These are phyloP conservation scores for Dothistroma pini DNA, from an alignment of 2,329 filamentous ascomycete species.

Conservation along the genomic window DNA sequence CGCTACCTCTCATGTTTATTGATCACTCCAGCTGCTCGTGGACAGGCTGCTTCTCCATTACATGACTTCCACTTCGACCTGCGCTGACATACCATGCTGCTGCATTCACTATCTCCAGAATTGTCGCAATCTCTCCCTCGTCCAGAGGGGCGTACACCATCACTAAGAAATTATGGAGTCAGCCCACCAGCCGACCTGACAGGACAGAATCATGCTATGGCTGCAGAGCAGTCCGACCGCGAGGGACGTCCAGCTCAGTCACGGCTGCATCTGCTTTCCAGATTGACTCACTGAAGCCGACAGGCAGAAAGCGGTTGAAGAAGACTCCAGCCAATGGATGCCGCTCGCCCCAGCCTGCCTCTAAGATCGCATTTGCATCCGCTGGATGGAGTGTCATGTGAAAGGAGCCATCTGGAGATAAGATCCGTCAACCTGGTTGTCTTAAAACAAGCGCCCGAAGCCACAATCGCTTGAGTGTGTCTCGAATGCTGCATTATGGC, in stretches of 20 bases:
- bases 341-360: constrained; percentile 73
- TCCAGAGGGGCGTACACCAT: constrained; percentile 78
- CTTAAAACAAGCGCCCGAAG: too few relatives aligned
- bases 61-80: neutral
- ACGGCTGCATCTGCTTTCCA: too few relatives aligned
- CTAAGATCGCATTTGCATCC: constrained; percentile 68
- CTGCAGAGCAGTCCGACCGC: too few relatives aligned
- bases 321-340: constrained; percentile 64
- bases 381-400: constrained; percentile 77
- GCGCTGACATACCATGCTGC: constrained; percentile 63
- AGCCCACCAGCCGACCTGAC: too few relatives aligned
- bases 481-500: too few relatives aligned
- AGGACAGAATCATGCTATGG: too few relatives aligned
- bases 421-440: too few relatives aligned
- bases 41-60: neutral
- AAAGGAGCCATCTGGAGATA: constrained; percentile 53
- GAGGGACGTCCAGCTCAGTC: too few relatives aligned
- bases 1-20: neutral
- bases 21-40: neutral
- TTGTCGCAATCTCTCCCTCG: constrained; percentile 62
- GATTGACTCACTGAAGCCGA: constrained; percentile 57
- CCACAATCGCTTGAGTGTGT: too few relatives aligned
- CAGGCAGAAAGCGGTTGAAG: constrained; percentile 57
- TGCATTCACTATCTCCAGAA: constrained; percentile 68
- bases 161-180: too few relatives aligned